These are phyloP conservation scores for Diaporthe sp. DNA, from an alignment of 2,329 filamentous ascomycete genomes.

Conservation along the genomic window DNA sequence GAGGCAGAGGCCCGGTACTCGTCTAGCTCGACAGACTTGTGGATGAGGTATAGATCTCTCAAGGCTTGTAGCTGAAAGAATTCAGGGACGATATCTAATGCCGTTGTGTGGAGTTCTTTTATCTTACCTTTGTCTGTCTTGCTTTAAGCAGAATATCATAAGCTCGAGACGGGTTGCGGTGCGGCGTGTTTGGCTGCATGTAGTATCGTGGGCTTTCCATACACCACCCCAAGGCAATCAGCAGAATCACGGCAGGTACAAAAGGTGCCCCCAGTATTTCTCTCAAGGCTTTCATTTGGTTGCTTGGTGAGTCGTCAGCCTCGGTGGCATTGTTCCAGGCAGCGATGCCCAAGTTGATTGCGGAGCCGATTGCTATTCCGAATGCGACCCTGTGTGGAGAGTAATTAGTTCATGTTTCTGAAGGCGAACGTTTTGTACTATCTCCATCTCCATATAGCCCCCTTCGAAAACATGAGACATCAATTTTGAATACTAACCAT, in stretches of 20 bases:
- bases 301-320: constrained; percentile 18
- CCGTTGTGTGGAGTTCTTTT: background rate
- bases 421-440: background rate
- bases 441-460: background rate
- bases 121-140: constrained; percentile 51
- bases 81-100: background rate
- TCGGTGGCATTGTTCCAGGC: constrained; percentile 34
- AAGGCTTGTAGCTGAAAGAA: constrained; percentile 53
- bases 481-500: constrained; percentile 45
- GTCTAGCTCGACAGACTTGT: constrained; percentile 47
- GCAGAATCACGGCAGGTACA: constrained; percentile 50
- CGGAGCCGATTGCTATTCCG: constrained; percentile 52
- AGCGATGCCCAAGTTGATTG: constrained; percentile 54
- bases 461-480: background rate
- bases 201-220: constrained; percentile 56
- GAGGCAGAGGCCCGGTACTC: constrained; percentile 38
- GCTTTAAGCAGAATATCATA: constrained; percentile 50
- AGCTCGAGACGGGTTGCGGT: constrained; percentile 50
- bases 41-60: constrained; percentile 56
- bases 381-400: constrained; percentile 47
- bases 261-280: constrained; percentile 53
- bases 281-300: constrained; percentile 42
- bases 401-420: background rate
- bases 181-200: constrained; percentile 51
- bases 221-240: constrained; percentile 52